Evolutionary conservation across 2,329 filamentous ascomycete genomes (phyloP).

Genomic region (Paramyrothecium roridum): DNA sequence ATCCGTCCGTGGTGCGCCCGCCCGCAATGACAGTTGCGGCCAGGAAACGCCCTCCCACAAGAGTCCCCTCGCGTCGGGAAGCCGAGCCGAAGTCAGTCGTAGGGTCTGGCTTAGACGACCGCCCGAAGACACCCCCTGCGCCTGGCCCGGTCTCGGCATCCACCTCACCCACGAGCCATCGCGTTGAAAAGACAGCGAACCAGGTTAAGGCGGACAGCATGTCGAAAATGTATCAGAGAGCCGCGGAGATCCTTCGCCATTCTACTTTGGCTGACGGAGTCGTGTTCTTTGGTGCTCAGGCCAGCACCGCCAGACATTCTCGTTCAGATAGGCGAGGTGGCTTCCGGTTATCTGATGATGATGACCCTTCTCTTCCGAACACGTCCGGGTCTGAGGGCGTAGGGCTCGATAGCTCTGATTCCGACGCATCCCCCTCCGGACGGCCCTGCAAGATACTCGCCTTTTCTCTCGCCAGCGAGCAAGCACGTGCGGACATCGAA

Average conservation of each 20-base stretch:
- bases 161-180: background rate
- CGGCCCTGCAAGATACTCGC: constrained; percentile 25
- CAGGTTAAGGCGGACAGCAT: constrained; percentile 14
- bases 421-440: constrained; percentile 18
- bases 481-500: constrained; percentile 18
- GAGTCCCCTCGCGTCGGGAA: constrained; percentile 6
- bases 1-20: constrained; percentile 8
- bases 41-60: constrained; percentile 7
- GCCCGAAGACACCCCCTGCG: background rate
- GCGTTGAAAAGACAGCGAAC: background rate
- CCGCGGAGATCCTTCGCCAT: constrained; percentile 22
- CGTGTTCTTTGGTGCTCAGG: constrained; percentile 24
- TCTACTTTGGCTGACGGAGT: constrained; percentile 27
- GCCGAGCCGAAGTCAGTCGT: constrained; percentile 3
- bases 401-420: constrained; percentile 23
- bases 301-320: constrained; percentile 10
- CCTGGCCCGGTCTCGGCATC: background rate
- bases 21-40: constrained; percentile 13
- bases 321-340: constrained; percentile 4
- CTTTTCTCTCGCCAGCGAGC: constrained; percentile 20
- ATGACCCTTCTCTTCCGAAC: constrained; percentile 7
- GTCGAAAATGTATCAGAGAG: constrained; percentile 20
- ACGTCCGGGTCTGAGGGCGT: constrained; percentile 15
- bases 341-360: constrained; percentile 8
- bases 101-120: background rate